A percentile compares a stretch with the other conserved stretches of the same genome.
Conservation (phyloP, 1,284 basidiomycete genomes). For the Pseudozyma hubeiensis region DNA sequence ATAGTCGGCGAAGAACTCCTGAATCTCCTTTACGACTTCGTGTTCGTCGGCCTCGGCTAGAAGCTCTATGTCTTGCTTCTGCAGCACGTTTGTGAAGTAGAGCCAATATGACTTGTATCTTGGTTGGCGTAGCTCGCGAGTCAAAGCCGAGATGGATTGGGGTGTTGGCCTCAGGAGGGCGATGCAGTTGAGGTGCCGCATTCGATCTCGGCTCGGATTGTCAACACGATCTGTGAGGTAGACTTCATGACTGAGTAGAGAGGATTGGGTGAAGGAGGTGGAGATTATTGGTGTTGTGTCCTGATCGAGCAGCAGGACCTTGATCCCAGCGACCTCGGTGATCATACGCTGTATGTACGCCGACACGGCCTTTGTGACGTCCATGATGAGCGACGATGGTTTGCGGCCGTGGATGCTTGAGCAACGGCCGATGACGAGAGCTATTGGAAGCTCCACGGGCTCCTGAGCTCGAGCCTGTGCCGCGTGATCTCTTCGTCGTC, state of each 20-base stretch:
- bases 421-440: neutral
- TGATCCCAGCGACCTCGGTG: conserved; percentile 86
- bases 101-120: conserved; percentile 94
- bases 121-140: conserved; percentile 80
- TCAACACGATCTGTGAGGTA: conserved; percentile 98
- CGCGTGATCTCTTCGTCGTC: no score
- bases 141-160: conserved; percentile 83
- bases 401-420: neutral
- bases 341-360: conserved; percentile 93
- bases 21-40: conserved; percentile 92
- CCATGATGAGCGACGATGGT: conserved; percentile 74
- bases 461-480: neutral
- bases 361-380: conserved; percentile 93
- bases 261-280: conserved; percentile 91
- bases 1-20: conserved; percentile 66
- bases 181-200: conserved; percentile 96
- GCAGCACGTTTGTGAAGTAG: conserved; percentile 88
- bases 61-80: conserved; percentile 89
- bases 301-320: conserved; percentile 93
- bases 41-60: conserved; percentile 95
- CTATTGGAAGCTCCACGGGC: neutral
- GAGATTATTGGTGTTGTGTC: conserved; percentile 98
- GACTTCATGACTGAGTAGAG: conserved; percentile 92
- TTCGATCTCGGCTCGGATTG: conserved; percentile 74
- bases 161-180: conserved; percentile 88